These are phyloP conservation scores for Pseudogymnoascus sp. DNA, from an alignment of 2,329 filamentous ascomycete genomes.

Conservation along the genomic window DNA sequence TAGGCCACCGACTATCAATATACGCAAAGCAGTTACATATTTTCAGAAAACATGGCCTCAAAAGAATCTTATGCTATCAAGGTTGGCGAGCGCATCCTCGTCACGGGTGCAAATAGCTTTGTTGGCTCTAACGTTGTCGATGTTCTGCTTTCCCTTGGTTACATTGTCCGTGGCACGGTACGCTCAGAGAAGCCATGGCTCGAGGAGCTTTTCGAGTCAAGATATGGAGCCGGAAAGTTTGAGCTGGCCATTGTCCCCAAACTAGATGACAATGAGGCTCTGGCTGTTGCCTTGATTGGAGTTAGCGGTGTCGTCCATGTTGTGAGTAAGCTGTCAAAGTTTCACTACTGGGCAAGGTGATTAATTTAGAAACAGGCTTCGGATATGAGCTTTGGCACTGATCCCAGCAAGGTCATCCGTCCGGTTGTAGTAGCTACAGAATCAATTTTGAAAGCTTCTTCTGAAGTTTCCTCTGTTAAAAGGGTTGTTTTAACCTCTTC, in stretches of 20 bases:
- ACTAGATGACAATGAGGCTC: neutral
- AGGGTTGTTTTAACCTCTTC: constrained; percentile 8
- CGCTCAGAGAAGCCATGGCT: constrained; percentile 9
- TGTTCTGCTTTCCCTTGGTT: neutral
- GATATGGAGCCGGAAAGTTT: neutral
- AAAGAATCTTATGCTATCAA: neutral
- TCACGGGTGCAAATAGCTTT: constrained; percentile 9
- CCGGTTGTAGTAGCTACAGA: neutral
- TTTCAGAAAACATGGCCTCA: neutral
- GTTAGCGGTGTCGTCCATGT: neutral
- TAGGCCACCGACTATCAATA: too few species aligned
- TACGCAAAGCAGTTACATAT: too few species aligned
- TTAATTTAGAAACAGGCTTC: neutral
- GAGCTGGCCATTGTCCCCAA: neutral
- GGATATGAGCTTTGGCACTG: neutral
- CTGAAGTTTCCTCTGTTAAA: neutral
- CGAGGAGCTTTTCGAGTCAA: neutral
- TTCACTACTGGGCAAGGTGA: neutral
- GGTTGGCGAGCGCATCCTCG: neutral
- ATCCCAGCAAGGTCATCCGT: neutral
- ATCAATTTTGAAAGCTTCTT: neutral
- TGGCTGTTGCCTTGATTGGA: neutral
- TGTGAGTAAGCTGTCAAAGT: neutral
- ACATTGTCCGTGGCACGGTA: constrained; percentile 8
- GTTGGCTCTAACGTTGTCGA: constrained; percentile 7